Evolutionary conservation across 2,329 filamentous ascomycete genomes (phyloP), one percentile per base, ranked within the genome.

Genomic region (Fusarium mundagurra): DNA sequence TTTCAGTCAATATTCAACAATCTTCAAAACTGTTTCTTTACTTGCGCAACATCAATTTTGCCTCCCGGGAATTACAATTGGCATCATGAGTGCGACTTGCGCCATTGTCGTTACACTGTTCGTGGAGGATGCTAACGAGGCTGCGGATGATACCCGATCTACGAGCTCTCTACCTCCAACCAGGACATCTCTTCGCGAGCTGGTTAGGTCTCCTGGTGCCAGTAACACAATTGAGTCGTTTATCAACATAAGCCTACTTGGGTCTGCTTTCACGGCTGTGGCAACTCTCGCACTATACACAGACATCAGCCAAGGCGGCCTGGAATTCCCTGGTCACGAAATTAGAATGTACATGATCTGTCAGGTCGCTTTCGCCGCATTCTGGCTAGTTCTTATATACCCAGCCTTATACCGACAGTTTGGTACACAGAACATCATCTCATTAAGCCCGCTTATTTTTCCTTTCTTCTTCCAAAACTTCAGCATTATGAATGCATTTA

Each of bases 181-280:
- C 13, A 24, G 11, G n/a, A 3, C 6, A 53, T 55, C 11, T 9
- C 34, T 55, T 12, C 3, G 24, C 3, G 20, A 31, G 3, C 18
- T 55, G 4, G 1, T 38, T 6, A 7, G 5, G 11, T 55, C 24
- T 5, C 8, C 11, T 4, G 5, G 20, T 41, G 24, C 20, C 12
- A 22, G 8, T 5, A 4, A 5, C 2, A 31, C 20, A 18, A 12
- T 31, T 8, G 5, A 16, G 0, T 11, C 16, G 4, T 55, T 41
- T 10, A 10, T 55, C 4, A 17, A 18, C 14, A 39, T 31, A 9
- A 14, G 11, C 6, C 16, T 39, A 3, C 20, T 55, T 13, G 24
- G 20, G 4, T 31, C 24, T 10, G 34, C 27, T 22, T n/a, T 29
- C 16, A 41, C 24, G 11, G 51, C 20, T 4, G 11, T 55, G 11